Base-by-base conservation (phyloP, 2,329 filamentous ascomycete species). In the Ascochyta rabiei region DNA sequence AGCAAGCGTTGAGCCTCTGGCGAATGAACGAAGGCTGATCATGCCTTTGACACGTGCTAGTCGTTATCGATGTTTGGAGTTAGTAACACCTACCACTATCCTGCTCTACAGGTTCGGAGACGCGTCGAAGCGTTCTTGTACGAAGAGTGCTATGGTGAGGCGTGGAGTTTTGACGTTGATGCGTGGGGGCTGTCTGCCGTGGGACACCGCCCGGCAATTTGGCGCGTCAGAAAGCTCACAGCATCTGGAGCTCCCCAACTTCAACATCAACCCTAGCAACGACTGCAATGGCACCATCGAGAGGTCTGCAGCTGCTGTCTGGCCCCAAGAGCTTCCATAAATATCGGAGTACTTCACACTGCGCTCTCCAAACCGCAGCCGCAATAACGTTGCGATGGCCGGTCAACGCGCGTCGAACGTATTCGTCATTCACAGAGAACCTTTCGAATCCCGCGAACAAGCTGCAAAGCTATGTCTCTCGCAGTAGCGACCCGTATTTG, bases 401-500 rank as follows among this genome's bases (percentile, higher is more conserved):
- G 2, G 9, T 9, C 24, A 30, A 48, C 13, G 34, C 52, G 41
- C 40, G 45, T 34, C 52, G 45, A 41, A 21, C 46, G 13, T 54
- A 49, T 21, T 30, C 63, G 6, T 66, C 70, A 2, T 74, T 74
- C 31, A 61, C 70, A 3, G 63, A 72, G 24, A 66, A 48, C 31
- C 66, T 75, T 19, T 54, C 66, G 13, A 56, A 73, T 56, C 69
- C 69, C 6, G 53, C 62, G n/a, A 67, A 70, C 56, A 68, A 61
- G 53, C 67, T 80, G 31, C 78, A 81, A 63, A 76, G 75, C 60
- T 81, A 81, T 66, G 61, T 80, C 31, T 81, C 79, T 10, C 70
- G 65, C 51, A 89, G 86, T 50, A 79, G 77, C 45, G 85, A 96
- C 70, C 92, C 95, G 4, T 93, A 89, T 73, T 79, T 96, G 66